Conservation (phyloP, 1,284 basidiomycete genomes). For the Garcileccinum viscosum region DNA sequence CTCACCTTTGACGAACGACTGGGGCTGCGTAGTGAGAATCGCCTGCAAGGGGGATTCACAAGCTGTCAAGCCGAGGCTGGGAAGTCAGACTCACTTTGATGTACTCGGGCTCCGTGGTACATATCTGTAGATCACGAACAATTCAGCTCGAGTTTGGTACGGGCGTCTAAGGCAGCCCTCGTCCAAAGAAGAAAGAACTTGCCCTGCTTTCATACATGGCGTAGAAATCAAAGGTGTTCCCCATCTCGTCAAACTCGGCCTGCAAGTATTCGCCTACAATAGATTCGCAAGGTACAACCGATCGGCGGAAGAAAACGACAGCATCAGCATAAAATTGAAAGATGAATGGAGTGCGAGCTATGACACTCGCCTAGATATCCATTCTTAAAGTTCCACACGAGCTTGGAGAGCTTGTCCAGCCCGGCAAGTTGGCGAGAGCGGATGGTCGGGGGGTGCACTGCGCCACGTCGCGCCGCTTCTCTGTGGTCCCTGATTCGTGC, state of each 20-base stretch:
- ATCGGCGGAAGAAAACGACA: neutral
- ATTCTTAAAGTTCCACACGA: constrained; percentile 35
- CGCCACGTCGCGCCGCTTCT: constrained; percentile 40
- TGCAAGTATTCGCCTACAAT: constrained; percentile 33
- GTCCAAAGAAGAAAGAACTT: constrained; percentile 7
- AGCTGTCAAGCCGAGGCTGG: neutral
- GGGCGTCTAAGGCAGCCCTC: neutral
- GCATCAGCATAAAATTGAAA: neutral
- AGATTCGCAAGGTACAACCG: neutral
- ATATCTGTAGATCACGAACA: constrained; percentile 22
- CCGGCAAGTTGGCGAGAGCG: constrained; percentile 39
- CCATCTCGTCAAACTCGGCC: constrained; percentile 28
- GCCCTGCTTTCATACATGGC: constrained; percentile 43
- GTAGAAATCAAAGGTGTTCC: constrained; percentile 39
- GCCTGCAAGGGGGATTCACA: constrained; percentile 30
- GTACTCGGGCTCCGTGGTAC: constrained; percentile 49
- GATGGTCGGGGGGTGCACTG: constrained; percentile 37
- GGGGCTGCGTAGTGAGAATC: constrained; percentile 46
- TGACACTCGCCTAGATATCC: constrained; percentile 39
- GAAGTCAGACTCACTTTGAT: constrained; percentile 40
- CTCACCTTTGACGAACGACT: constrained; percentile 50
- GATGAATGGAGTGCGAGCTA: neutral
- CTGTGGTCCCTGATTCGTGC: constrained; percentile 28
- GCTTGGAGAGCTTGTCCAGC: constrained; percentile 36
- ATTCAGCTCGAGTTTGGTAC: neutral